Evolutionary conservation across 192 early-diverging fungal genomes (phyloP), one percentile per base, ranked within the genome.

Genomic region (Coemansia sp.): DNA sequence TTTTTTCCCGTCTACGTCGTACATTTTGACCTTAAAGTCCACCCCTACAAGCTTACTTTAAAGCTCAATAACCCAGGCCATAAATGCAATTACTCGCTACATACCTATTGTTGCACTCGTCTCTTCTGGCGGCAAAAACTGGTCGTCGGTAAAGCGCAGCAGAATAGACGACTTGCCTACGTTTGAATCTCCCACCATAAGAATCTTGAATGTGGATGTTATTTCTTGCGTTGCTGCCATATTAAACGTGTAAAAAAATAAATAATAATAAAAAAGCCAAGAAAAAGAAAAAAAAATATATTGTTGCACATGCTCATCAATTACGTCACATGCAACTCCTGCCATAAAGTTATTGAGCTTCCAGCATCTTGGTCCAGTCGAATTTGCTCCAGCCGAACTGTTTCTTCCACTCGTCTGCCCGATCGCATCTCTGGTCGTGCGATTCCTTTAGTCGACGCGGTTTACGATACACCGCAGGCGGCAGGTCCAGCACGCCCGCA

Each of bases 21-120:
- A 82, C 59, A 89, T 84, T 59, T 91, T 96, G 47, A 97, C 94
- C 69, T 97, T 97, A 69, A 99, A 99, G 70, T 99, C 97, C 19
- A 99, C 97, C 28, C 95, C 94, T 50, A 50, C 48, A 33, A 3
- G 14, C 48, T 1, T 31, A 35, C 28, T 13, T 13, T 26, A 46
- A 46, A 46, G 20, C 23, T 46, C 2, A 18, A 23, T 23, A 21
- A 19, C 20, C 23, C 43, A 21, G 9, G 0, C 20, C 0, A 10
- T 46, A 4, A 14, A 19, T 3, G 11, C 44, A 46, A 46, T 12
- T 28, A 5, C 28, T 15, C 3, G 10, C 23, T 41, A 55, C 54
- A 3, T 45, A 56, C 54, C 54, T 54, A 94, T 89, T 26, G 89
- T 98, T 26, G 94, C 92, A 21, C 87, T 87, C 14, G 87, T 86